Conservation (phyloP, 2,329 filamentous ascomycete species). For the Escovopsis sp. region DNA sequence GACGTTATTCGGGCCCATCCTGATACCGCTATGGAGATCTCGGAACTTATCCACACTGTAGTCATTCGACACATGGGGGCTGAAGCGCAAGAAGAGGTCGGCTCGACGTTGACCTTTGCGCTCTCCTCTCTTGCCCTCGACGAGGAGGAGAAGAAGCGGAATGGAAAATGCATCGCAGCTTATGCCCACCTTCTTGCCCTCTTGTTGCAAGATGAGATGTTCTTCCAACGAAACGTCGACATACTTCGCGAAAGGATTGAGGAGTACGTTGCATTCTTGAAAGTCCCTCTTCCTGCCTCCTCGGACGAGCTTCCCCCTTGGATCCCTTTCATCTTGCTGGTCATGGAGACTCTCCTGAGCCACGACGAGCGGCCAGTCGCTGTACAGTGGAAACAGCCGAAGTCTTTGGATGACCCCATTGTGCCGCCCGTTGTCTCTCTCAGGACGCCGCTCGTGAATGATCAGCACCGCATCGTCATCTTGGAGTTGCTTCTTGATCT, state of each 20-base stretch:
- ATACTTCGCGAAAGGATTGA: conserved; percentile 64
- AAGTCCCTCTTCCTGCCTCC: conserved; percentile 49
- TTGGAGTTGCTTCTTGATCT: conserved; percentile 70
- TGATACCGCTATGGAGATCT: conserved; percentile 77
- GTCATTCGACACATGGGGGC: conserved; percentile 43
- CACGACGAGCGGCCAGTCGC: conserved; percentile 72
- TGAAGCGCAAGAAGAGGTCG: conserved; percentile 55
- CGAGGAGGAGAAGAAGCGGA: conserved; percentile 50
- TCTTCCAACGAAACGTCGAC: conserved; percentile 63
- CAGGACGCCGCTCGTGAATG: conserved; percentile 39
- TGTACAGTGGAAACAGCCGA: conserved; percentile 52
- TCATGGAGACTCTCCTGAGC: conserved; percentile 79
- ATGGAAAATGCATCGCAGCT: conserved; percentile 54
- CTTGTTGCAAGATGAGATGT: conserved; percentile 66
- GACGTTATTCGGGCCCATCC: conserved; percentile 83
- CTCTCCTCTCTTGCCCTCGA: conserved; percentile 54
- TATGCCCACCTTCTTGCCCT: conserved; percentile 86
- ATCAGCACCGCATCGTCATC: conserved; percentile 53
- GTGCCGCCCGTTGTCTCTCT: conserved; percentile 44
- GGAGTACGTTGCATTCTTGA: conserved; percentile 66
- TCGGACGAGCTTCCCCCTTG: conserved; percentile 75
- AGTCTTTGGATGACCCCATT: conserved; percentile 31
- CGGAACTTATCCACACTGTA: conserved; percentile 69
- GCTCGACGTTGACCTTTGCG: conserved; percentile 69
- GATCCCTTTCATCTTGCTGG: conserved; percentile 79